These are phyloP conservation scores for Potentilla sterilis DNA, from an alignment of 306 rosid species.

Conservation along the genomic window DNA sequence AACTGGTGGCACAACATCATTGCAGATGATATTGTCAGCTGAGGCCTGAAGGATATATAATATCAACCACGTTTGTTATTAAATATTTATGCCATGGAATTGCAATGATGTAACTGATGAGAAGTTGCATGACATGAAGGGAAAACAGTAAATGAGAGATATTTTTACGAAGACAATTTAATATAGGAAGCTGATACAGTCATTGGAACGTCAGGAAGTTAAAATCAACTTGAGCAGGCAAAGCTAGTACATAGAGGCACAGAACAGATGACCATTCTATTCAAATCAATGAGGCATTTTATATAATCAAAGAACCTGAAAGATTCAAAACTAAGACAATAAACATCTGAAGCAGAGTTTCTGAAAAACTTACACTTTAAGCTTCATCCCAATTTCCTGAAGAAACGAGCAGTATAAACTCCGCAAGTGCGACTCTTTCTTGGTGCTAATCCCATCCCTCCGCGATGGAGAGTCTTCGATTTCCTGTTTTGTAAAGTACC, in stretches of 20 bases:
- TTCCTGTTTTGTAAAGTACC: slow-evolving; percentile 43
- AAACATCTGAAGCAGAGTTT: not conserved
- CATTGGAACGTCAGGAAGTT: not conserved
- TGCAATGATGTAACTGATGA: not conserved
- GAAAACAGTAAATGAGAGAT: not conserved
- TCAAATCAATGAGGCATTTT: not conserved
- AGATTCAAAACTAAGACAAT: not conserved
- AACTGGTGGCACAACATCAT: slow-evolving; percentile 58
- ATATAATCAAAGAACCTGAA: not conserved
- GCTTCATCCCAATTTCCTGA: slow-evolving; percentile 45
- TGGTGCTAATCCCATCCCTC: slow-evolving; percentile 42
- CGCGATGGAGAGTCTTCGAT: slow-evolving; percentile 51
- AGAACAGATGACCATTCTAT: not conserved
- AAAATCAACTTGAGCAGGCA: not conserved
- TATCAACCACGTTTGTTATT: slow-evolving; percentile 11
- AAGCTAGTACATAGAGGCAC: not conserved
- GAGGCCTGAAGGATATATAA: slow-evolving; percentile 45
- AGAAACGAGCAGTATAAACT: slow-evolving; percentile 44
- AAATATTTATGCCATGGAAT: not conserved
- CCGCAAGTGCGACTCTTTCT: slow-evolving; percentile 42
- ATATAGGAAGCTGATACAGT: not conserved
- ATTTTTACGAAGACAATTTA: too few relatives aligned
- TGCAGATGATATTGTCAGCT: slow-evolving; percentile 50
- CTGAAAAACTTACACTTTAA: slow-evolving; percentile 42
- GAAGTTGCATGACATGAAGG: not conserved